A percentile compares a stretch with the other conserved stretches of the same genome.
phyloP scores from a whole-genome alignment of 225 moss, liverwort and hornwort genomes.

The Pseudoscleropodium purum region DNA sequence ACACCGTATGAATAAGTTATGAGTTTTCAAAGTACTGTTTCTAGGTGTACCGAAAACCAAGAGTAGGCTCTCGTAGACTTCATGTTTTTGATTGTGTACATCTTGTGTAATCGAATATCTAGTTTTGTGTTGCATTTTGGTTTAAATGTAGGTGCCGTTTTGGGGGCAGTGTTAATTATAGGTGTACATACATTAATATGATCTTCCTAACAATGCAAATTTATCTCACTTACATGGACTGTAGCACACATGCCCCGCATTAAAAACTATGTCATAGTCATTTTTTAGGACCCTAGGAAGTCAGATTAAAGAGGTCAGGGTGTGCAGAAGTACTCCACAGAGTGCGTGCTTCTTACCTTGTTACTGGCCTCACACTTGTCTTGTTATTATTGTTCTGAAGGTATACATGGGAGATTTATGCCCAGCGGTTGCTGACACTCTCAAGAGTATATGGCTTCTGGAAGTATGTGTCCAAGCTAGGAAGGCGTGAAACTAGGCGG shows the following conservation, averaged over 20 bases:
- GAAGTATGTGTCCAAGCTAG: conserved; percentile 56
- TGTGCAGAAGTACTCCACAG: neutral
- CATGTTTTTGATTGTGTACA: neutral
- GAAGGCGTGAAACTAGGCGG: conserved; percentile 35
- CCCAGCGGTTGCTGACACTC: conserved; percentile 40
- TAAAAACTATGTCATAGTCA: neutral
- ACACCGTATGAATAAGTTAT: neutral
- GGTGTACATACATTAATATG: neutral
- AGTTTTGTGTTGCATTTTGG: neutral
- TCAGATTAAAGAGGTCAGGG: neutral
- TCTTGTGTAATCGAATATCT: neutral
- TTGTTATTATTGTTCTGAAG: conserved; percentile 11
- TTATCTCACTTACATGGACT: neutral
- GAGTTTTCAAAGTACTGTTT: neutral
- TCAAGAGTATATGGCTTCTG: conserved; percentile 52
- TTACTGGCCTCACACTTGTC: neutral
- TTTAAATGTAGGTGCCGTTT: neutral
- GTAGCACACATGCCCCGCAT: neutral
- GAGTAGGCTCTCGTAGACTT: neutral
- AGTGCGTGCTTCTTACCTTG: neutral
- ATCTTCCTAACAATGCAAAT: neutral
- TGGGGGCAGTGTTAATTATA: neutral
- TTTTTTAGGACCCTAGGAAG: neutral
- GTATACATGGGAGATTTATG: conserved; percentile 53
- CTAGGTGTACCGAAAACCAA: neutral